A percentile compares a stretch with the other conserved stretches of the same genome.
Conservation (phyloP, 805 yeast species). For the Candida lessepsii region DNA sequence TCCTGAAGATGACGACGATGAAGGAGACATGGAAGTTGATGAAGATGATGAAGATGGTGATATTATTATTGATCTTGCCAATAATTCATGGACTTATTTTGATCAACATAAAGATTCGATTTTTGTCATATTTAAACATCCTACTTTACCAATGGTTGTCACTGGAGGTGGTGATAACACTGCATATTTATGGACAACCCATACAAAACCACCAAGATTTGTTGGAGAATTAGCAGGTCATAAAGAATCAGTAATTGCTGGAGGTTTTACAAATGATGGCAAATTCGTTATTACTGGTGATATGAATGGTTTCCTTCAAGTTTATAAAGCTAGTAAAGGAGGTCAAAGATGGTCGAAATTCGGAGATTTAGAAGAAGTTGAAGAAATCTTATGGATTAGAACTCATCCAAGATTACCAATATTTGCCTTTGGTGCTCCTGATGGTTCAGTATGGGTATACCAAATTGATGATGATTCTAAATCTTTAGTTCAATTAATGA, state of each 20-base stretch:
- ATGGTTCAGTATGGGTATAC: slow-evolving; percentile 94
- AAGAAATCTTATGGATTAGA: slow-evolving; percentile 81
- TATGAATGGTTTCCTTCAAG: slow-evolving; percentile 84
- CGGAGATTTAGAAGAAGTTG: slow-evolving; percentile 79
- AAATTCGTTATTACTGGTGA: slow-evolving; percentile 83
- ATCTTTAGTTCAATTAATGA: slow-evolving; percentile 65
- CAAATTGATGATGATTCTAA: slow-evolving; percentile 53
- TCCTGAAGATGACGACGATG: slow-evolving; percentile 35
- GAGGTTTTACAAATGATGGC: slow-evolving; percentile 84
- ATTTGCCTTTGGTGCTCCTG: slow-evolving; percentile 89
- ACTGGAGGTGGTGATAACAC: slow-evolving; percentile 94
- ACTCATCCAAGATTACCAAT: slow-evolving; percentile 77
- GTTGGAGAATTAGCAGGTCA: slow-evolving; percentile 78
- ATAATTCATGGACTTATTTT: slow-evolving; percentile 86
- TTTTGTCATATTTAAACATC: slow-evolving; percentile 79
- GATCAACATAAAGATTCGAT: slow-evolving; percentile 89
- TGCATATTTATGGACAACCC: slow-evolving; percentile 91
- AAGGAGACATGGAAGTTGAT: slow-evolving; percentile 12
- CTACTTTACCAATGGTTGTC: slow-evolving; percentile 78
- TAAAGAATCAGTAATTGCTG: slow-evolving; percentile 82
- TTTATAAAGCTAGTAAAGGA: slow-evolving; percentile 67
- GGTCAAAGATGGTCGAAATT: slow-evolving; percentile 81
- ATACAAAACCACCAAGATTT: slow-evolving; percentile 76
- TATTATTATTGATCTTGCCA: slow-evolving; percentile 80
- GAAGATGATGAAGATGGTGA: slow-evolving; percentile 34